Evolutionary conservation across 1,284 basidiomycete species (phyloP), one percentile per base, ranked within the genome.

Genomic region (Entoloma clypeatum): DNA sequence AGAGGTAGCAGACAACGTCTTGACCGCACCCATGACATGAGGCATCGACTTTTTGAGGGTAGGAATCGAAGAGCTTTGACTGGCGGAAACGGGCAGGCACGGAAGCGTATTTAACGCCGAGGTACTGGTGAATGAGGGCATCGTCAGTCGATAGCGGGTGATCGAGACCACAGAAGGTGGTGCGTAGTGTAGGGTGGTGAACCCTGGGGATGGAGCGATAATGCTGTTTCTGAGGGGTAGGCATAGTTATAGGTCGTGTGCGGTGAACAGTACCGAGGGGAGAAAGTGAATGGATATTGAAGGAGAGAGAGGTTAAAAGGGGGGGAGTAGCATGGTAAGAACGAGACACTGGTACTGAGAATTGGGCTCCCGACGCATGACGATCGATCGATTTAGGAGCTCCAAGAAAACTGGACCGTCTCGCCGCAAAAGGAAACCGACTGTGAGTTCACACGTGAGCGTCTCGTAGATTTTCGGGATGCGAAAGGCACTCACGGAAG

Each of bases 51-150:
- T 68, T 58, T 8, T 68, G 56, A 14, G 75, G 72, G 52, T 84
- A 84, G 3, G 69, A 61, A 8, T 72, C 71, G 53, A 64, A 72
- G 29, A 86, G 63, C 45, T 67, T 69, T 1, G 85, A 84, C 58
- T 79, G 83, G 37, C 81, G 76, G 56, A 87, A 87, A 36, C 84
- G 79, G 22, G 75, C 77, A 17, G 81, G 81, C n/a, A 86, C 69
- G 16, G 67, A 68, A 22, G 81, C 85, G 52, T 86, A 87, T 62
- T 84, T 84, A 54, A 87, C 79, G 22, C 84, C 84, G 21, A 77
- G 73, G 52, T 75, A 87, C 56, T 86, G 85, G 52, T 80, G 75
- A 44, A 87, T 69, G n/a, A 68, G 68, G 0, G 63, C 57, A 33
- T 74, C 72, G 14, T 68, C 59, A 1, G 77, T 73, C 3, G 85